Evolutionary conservation across 139 green algal genomes (phyloP), one percentile per base, ranked within the genome.

Genomic region (Picochlorum sp.): DNA sequence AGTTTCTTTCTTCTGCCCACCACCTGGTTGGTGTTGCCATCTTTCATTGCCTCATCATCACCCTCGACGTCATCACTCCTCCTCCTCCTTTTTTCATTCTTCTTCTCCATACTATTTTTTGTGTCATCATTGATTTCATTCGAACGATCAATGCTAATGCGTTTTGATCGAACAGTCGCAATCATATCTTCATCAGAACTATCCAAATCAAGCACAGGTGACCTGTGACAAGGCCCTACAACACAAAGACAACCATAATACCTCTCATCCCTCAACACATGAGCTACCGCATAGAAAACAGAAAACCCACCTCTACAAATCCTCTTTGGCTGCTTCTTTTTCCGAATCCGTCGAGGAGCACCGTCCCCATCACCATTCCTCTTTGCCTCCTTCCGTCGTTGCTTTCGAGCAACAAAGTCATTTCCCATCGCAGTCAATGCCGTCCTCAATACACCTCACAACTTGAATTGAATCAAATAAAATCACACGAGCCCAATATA

Each of bases 321-420:
- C 10, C 78, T 55, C 5, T 76, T 67, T 4, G 69, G 47, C 61
- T 75, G 66, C 20, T 67, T 79, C 58, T 75, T 79, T 59, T 66
- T 78, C 23, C 62, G 64, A 30, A 60, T 62, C 5, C 54, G 45
- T 44, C 24, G 44, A 4, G 67, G 41, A 41, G 70, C 47, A 37
- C 62, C 56, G 21, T 67, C 65, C 18, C 67, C 60, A 3, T 67
- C 54, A 16, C 49, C 49, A 6, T 70, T 54, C 55, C 83, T 85
- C 3, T 41, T 41, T 41, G 34, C 34, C 34, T 70, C 54, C 21
- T 83, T 61, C 61, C 89, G 90, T 11, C 71, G 70, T 3, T 61
- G 15, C 50, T 89, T 87, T 4, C 84, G 65, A 0, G 77, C 73
- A 6, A 68, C 32, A 45, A 86, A 90, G 32, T 90, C 84, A 6